Evolutionary conservation across 225 moss, liverwort and hornwort species (phyloP), one percentile per base, ranked within the genome.

Genomic region (Ulota crispa): DNA sequence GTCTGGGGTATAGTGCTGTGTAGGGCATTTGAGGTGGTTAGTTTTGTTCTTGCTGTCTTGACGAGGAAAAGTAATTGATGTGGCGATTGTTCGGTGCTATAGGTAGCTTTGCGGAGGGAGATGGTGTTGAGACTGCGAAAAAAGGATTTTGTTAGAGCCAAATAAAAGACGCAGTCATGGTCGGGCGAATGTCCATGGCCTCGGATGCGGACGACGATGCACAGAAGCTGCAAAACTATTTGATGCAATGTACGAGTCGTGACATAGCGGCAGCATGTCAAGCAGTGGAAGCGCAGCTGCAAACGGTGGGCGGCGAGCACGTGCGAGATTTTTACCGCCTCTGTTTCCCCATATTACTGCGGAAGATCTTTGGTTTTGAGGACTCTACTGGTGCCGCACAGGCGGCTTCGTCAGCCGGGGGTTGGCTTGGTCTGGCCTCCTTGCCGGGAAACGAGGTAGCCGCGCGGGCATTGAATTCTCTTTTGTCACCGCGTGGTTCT

Each of bases 361-460:
- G 84, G 77, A 92, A 90, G 83, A 92, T 92, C 27, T 90, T 92
- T 71, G 92, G 92, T 37, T 92, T 90, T 60, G 92, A 92, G 79
- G 92, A 90, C 78, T 81, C 86, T 14, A 75, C 76, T 54, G 73
- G 67, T n/a, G 75, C 84, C 16, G 62, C 81, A 32, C 88, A 86
- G 55, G 23, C 78, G 75, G 75, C 87, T 54, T 84, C 85, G 34
- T 81, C 83, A 74, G 83, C 87, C 11, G 89, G 91, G 50, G 92
- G 92, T 63, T 92, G 92, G 92, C 86, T 92, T 78, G 92, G 88
- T 62, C 86, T 83, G 59, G 92, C 92, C 60, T 90, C 90, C 57
- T n/a, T 90, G 43, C 83, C 88, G 10, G 92, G 92, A 63, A 92
- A 90, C 53, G 92, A 92, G 61, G 88, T 76, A 36, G 79, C 89